phyloP scores from a whole-genome alignment of 352 stramenopile genomes.

The Pythium chondricola region DNA sequence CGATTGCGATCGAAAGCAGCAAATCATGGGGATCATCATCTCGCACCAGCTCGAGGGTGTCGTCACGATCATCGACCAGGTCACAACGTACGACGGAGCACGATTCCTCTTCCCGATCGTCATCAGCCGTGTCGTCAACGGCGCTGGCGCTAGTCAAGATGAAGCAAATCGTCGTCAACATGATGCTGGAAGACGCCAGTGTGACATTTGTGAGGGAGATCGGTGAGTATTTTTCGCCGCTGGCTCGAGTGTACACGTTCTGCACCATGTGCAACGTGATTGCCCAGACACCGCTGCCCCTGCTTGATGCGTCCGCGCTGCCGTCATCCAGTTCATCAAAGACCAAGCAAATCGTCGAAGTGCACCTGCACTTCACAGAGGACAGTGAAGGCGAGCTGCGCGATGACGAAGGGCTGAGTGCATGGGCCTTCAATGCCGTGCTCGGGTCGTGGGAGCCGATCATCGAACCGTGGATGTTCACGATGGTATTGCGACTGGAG shows the following conservation, averaged over 20 bases:
- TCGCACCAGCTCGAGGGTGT: neutral
- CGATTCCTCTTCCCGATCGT: neutral
- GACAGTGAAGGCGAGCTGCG: conserved; percentile 36
- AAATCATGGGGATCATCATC: neutral
- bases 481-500: conserved; percentile 25
- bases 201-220: conserved; percentile 71
- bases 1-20: neutral
- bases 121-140: neutral
- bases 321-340: neutral
- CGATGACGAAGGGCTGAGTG: conserved; percentile 66
- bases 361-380: conserved; percentile 54
- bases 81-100: neutral
- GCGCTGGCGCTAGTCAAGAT: neutral
- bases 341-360: conserved; percentile 15
- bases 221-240: conserved; percentile 62
- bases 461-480: conserved; percentile 74
- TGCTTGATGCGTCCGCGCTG: neutral
- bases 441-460: conserved; percentile 76
- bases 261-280: conserved; percentile 60
- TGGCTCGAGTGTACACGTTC: conserved; percentile 58
- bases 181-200: conserved; percentile 61
- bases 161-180: conserved; percentile 34
- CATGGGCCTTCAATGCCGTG: conserved; percentile 73
- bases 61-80: no score
- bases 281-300: conserved; percentile 18